Evolutionary conservation across 805 yeast species (phyloP), one percentile per base, ranked within the genome.

Genomic region (Kazachstania viticola): DNA sequence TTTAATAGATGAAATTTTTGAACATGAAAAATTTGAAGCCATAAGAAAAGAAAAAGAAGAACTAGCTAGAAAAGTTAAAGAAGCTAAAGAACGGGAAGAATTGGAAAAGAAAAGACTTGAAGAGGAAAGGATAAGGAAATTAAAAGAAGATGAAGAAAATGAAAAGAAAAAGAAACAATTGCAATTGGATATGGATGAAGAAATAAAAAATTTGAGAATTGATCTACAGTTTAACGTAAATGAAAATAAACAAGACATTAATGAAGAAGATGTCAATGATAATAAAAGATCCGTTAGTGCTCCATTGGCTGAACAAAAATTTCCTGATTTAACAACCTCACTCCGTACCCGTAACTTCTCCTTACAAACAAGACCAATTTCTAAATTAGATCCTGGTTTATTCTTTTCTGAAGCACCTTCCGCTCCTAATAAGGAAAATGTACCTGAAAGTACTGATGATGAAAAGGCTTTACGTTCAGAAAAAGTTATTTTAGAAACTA

Each of bases 1-100:
- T 2, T 60, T 79, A 27, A 77, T 84, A 61, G 88, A 79, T 57
- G 75, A 72, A 54, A 72, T 79, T 36, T 79, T 79, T 62, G 79
- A 72, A 45, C 79, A 77, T 52, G 85, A 77, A 46, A 69, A 67
- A 41, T 72, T 66, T 32, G 80, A 74, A 37, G 75, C 69, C 47
- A 57, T 66, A 42, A 71, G 65, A 67, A 65, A 54, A 36, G 64
- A 58, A 26, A 50, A 49, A 32, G 72, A 69, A 46, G 75, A 72
- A 21, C 32, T 56, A 13, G 59, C 53, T 31, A 42, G 56, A 28
- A 75, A 69, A 42, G 53, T 65, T 30, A 58, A 51, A 38, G 72
- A 71, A 14, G 56, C 69, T 34, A 51, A 51, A 29, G 49, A 70
- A 60, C 50, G 61, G 57, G 60, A 71, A 62, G 51, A 68, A 59